phyloP scores from a whole-genome alignment of 2,329 filamentous ascomycete genomes.

The Aspergillus transmontanensis region DNA sequence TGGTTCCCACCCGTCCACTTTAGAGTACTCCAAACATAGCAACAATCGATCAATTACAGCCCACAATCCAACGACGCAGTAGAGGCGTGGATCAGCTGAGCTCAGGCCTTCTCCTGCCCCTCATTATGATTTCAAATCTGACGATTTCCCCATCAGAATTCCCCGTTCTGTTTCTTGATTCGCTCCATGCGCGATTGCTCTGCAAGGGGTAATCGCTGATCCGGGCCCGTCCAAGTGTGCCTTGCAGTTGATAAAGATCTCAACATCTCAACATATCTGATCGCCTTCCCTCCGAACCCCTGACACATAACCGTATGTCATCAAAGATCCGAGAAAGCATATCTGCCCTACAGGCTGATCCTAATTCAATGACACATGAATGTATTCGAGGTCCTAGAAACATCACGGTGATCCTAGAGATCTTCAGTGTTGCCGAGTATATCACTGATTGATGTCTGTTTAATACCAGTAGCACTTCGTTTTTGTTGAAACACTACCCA shows the following conservation, averaged over 20 bases:
- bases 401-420: background rate
- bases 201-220: constrained; percentile 2
- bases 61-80: background rate
- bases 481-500: background rate
- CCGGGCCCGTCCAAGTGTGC: background rate
- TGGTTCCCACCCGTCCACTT: constrained; percentile 1
- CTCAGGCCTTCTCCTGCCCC: background rate
- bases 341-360: background rate
- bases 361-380: background rate
- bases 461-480: background rate
- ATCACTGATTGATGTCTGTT: background rate
- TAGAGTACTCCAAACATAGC: background rate
- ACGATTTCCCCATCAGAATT: background rate
- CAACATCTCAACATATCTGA: background rate
- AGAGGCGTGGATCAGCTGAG: background rate
- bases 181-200: background rate
- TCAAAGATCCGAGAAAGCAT: background rate
- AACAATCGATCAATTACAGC: background rate
- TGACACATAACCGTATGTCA: background rate
- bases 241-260: background rate
- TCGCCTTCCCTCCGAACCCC: background rate
- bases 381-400: background rate
- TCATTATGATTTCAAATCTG: background rate
- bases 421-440: background rate
- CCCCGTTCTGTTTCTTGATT: background rate